These are phyloP conservation scores for Solanum sejunctum DNA, from an alignment of 257 asterid species.

Conservation along the genomic window DNA sequence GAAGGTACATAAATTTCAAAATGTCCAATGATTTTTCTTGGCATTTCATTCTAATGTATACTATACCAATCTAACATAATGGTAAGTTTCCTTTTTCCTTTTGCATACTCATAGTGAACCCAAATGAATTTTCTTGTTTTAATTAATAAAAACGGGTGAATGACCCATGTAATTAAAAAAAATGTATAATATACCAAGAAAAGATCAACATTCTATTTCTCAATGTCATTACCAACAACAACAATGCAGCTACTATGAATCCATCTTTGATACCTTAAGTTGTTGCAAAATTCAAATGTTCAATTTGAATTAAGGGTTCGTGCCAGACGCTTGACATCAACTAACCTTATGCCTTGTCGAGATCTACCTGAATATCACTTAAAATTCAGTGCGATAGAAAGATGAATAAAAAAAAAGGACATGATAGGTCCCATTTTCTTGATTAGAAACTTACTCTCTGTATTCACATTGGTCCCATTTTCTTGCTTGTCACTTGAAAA, in stretches of 20 bases:
- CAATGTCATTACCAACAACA: background rate
- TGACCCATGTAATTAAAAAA: no score
- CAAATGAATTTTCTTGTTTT: no score
- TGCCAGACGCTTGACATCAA: conserved; percentile 22
- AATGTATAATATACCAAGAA: background rate
- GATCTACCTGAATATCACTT: background rate
- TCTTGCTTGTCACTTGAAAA: background rate
- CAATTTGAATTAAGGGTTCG: conserved; percentile 11
- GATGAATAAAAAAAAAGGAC: background rate
- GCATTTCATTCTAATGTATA: background rate
- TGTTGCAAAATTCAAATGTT: background rate
- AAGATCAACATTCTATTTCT: background rate
- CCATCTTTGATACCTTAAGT: background rate
- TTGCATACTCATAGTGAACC: no score
- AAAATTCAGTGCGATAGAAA: background rate
- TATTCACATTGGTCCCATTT: background rate
- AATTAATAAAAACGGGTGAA: no score
- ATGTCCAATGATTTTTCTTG: background rate
- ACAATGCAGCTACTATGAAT: background rate
- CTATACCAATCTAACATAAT: background rate
- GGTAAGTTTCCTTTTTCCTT: no score
- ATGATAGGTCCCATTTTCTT: background rate
- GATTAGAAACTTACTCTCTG: conserved; percentile 2
- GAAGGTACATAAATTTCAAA: background rate
- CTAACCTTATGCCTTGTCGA: conserved; percentile 6